Evolutionary conservation across 768 basidiomycete species (phyloP).

Genomic region (Leccinum subtestaceum): DNA sequence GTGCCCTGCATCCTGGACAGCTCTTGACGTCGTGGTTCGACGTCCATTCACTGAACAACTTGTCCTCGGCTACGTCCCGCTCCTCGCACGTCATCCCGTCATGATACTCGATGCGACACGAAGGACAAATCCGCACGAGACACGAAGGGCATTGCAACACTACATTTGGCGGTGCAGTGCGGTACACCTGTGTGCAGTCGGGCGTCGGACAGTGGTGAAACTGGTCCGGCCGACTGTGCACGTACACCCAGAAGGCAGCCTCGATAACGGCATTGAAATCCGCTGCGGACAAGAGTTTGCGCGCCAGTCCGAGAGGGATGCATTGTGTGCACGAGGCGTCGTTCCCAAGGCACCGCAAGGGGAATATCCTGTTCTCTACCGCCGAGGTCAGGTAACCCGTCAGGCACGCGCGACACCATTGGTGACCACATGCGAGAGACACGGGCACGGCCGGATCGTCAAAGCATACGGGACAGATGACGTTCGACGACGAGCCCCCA

Average conservation of each 20-base stretch:
- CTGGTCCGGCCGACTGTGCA: constrained; percentile 57
- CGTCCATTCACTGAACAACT: constrained; percentile 64
- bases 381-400: constrained; percentile 55
- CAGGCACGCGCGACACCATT: constrained; percentile 66
- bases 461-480: constrained; percentile 69
- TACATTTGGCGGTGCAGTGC: constrained; percentile 46
- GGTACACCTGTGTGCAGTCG: constrained; percentile 74
- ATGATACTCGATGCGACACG: constrained; percentile 59
- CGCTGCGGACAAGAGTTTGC: constrained; percentile 44
- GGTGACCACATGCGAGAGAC: constrained; percentile 61
- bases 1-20: constrained; percentile 68
- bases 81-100: constrained; percentile 67
- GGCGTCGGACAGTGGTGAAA: constrained; percentile 78
- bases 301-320: constrained; percentile 55
- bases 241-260: constrained; percentile 59
- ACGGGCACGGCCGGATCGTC: constrained; percentile 50
- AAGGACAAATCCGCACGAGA: constrained; percentile 63
- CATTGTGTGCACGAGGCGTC: constrained; percentile 53
- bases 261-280: constrained; percentile 57
- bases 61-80: constrained; percentile 48
- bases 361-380: constrained; percentile 58
- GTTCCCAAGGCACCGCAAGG: constrained; percentile 68
- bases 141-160: constrained; percentile 71
- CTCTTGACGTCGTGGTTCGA: constrained; percentile 62
- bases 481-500: constrained; percentile 15